Percentiles rank a stretch among this genome's conserved stretches.
Evolutionary conservation across 768 basidiomycete species (phyloP).

Genomic region (Pulveroboletus sp.): DNA sequence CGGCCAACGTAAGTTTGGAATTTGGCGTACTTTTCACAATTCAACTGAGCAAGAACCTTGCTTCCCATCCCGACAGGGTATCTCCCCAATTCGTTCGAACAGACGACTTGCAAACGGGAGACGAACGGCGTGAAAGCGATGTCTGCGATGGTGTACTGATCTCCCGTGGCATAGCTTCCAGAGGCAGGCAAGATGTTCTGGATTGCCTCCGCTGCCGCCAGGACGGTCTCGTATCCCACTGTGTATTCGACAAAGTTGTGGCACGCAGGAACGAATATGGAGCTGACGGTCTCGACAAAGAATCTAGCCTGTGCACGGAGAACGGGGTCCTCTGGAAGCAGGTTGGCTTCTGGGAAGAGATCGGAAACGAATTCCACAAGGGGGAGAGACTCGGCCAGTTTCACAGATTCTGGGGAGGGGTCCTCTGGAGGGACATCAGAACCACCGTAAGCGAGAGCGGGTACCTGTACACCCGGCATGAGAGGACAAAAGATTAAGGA

Average conservation of each 20-base stretch:
- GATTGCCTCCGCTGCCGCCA: conserved; percentile 43
- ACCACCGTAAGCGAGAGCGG: conserved; percentile 55
- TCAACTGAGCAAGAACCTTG: conserved; percentile 40
- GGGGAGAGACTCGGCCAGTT: conserved; percentile 61
- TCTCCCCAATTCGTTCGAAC: conserved; percentile 50
- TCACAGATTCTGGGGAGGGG: conserved; percentile 57
- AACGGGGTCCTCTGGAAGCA: conserved; percentile 56
- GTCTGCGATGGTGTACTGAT: conserved; percentile 52
- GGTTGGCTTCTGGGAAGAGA: conserved; percentile 42
- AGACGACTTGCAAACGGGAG: conserved; percentile 43
- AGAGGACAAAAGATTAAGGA: not conserved
- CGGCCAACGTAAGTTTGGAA: conserved; percentile 46
- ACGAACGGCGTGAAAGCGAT: conserved; percentile 58
- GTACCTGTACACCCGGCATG: conserved; percentile 10
- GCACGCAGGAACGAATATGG: conserved; percentile 41
- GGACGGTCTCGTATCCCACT: conserved; percentile 39
- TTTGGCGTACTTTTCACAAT: conserved; percentile 42
- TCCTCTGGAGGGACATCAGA: conserved; percentile 49
- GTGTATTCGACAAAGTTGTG: conserved; percentile 36
- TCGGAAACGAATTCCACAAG: conserved; percentile 67
- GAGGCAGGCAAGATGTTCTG: conserved; percentile 45
- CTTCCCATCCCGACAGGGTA: conserved; percentile 47
- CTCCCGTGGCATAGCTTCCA: conserved; percentile 36
- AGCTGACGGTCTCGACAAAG: conserved; percentile 54
- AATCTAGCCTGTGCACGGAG: conserved; percentile 56